A percentile compares a stretch with the other conserved stretches of the same genome.
These are phyloP conservation scores for Yamadazyma philogaea DNA, from an alignment of 805 yeast species.

Conservation along the genomic window DNA sequence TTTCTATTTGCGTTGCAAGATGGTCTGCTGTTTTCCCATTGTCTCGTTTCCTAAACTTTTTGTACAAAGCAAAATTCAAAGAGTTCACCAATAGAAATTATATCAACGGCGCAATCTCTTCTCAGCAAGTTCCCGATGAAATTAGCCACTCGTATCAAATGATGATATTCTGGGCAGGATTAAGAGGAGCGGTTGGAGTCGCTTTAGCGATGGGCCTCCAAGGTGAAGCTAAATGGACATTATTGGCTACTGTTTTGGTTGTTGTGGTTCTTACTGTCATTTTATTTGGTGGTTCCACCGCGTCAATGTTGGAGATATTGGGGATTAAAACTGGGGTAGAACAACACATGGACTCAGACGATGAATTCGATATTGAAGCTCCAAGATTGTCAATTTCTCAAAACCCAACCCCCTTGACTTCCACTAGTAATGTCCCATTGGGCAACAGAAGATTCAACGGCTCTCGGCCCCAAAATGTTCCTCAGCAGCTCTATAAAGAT, in stretches of 20 bases:
- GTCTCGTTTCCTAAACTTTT: slow-evolving; percentile 78
- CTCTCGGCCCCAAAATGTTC: slow-evolving; percentile 5
- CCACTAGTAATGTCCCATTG: slow-evolving; percentile 12
- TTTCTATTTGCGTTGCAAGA: slow-evolving; percentile 89
- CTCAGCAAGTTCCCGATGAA: slow-evolving; percentile 65
- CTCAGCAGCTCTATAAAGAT: slow-evolving; percentile 19
- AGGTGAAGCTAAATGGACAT: slow-evolving; percentile 85
- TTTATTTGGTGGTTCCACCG: slow-evolving; percentile 96
- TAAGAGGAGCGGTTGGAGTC: slow-evolving; percentile 98
- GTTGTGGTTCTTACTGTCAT: slow-evolving; percentile 96
- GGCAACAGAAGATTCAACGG: slow-evolving; percentile 20
- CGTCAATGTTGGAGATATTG: slow-evolving; percentile 93
- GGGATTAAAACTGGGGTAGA: slow-evolving; percentile 90
- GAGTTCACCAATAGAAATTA: slow-evolving; percentile 27
- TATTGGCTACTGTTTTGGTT: slow-evolving; percentile 91
- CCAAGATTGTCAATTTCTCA: slow-evolving; percentile 38
- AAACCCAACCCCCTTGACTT: slow-evolving; percentile 18
- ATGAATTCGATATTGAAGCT: slow-evolving; percentile 91
- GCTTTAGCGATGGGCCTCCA: slow-evolving; percentile 97
- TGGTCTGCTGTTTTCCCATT: slow-evolving; percentile 98
- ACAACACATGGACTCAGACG: slow-evolving; percentile 74
- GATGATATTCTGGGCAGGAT: slow-evolving; percentile 99
- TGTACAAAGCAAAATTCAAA: slow-evolving; percentile 58
- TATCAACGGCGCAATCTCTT: slow-evolving; percentile 38
- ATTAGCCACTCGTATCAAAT: slow-evolving; percentile 93